Evolutionary conservation across 129 eudicot species (phyloP), one percentile per base, ranked within the genome.

Genomic region (Centrapalus pauciflorus): DNA sequence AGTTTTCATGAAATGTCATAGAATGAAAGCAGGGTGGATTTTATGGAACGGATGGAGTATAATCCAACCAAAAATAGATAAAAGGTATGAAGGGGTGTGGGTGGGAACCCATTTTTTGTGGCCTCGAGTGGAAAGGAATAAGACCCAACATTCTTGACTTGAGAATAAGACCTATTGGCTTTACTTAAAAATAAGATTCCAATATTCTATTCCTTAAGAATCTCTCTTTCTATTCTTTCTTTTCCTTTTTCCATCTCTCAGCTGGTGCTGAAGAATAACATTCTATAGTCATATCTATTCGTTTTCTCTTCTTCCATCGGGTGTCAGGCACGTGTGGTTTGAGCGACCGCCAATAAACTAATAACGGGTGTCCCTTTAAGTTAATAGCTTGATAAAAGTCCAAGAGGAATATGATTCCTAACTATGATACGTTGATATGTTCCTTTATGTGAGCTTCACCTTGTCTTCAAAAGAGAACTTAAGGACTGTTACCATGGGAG

Each of bases 31-130:
- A n/a, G n/a, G n/a, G n/a, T n/a, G n/a, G 13, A 24, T 45, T 45
- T 45, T 23, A 66, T 24, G 12, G 41, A 71, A 75, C 45, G 43
- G 73, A 58, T 66, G 79, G 56, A 55, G 74, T 71, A 71, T 71
- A 71, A 77, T 64, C 64, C 25, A 77, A 64, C 72, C 67, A 81
- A 74, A 56, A 78, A 75, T 69, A 63, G 79, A 48, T 75, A 57
- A 67, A 75, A 66, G 68, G 68, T 46, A 57, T 58, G 79, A 75
- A 57, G 74, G 70, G 34, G 67, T 62, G 63, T 75, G 85, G 74
- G 74, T 58, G 79, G 74, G 79, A 83, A 89, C 81, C 94, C 94
- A 85, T 89, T 85, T 85, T 85, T 80, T 54, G 92, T 85, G 96
- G 95, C 66, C 79, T 80, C 45, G 73, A 82, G 77, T 69, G 58